Percentiles rank a stretch among this genome's conserved stretches.
These are phyloP conservation scores for Coniophora puteana DNA, from an alignment of 1,284 basidiomycete species.

Conservation along the genomic window DNA sequence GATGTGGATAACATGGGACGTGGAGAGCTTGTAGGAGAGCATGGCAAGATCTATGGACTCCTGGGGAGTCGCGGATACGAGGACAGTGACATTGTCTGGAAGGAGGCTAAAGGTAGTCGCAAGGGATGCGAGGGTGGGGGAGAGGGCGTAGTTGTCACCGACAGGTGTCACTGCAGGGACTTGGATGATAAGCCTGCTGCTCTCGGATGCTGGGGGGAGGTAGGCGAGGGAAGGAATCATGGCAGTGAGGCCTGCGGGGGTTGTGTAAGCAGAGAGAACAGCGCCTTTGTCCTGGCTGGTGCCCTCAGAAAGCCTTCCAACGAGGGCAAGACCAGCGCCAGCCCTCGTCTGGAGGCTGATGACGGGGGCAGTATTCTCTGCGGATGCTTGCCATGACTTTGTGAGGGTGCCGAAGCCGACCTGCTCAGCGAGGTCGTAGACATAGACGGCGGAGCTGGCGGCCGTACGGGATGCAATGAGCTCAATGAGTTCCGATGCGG, in stretches of 20 bases:
- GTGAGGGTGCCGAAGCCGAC: slow-evolving; percentile 72
- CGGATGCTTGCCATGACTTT: slow-evolving; percentile 51
- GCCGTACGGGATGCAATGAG: slow-evolving; percentile 52
- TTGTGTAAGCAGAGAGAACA: slow-evolving; percentile 73
- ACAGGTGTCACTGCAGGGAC: slow-evolving; percentile 69
- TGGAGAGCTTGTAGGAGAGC: slow-evolving; percentile 60
- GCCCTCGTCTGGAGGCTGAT: slow-evolving; percentile 80
- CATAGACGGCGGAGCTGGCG: slow-evolving; percentile 65
- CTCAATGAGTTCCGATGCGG: slow-evolving; percentile 66
- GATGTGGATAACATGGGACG: slow-evolving; percentile 70
- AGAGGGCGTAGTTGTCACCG: slow-evolving; percentile 64
- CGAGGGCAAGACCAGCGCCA: slow-evolving; percentile 81
- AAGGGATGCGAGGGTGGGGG: slow-evolving; percentile 69
- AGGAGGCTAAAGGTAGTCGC: slow-evolving; percentile 56
- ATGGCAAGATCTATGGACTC: slow-evolving; percentile 73
- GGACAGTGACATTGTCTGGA: slow-evolving; percentile 69
- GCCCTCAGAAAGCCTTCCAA: slow-evolving; percentile 78
- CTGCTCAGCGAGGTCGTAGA: slow-evolving; percentile 80
- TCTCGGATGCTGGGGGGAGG: slow-evolving; percentile 56
- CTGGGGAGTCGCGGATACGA: slow-evolving; percentile 79
- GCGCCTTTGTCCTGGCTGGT: slow-evolving; percentile 65
- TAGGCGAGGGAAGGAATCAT: slow-evolving; percentile 72
- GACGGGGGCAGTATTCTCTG: slow-evolving; percentile 47
- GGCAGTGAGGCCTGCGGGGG: slow-evolving; percentile 69
- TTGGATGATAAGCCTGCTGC: slow-evolving; percentile 73